Base-by-base conservation (phyloP, 306 rosid genomes). In the Lathyrus oleraceus region DNA sequence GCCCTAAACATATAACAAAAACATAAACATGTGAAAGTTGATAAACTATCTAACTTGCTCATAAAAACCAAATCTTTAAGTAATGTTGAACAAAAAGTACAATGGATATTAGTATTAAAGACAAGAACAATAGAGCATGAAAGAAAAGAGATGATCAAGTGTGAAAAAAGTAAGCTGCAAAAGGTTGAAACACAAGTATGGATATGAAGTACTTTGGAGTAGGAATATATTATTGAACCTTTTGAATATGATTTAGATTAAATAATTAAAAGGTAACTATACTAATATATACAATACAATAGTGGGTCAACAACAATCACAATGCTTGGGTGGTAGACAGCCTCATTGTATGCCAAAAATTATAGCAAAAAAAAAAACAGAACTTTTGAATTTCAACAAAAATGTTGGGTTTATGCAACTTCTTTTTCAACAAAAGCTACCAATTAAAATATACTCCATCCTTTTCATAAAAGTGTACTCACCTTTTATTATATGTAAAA, bases 1-100 rank as follows among this genome's bases (percentile, higher is more conserved):
- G 58, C 71, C 75, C 86, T 83, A 28, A 15, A 11, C 65, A 9
- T 30, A n/a, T 54, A 3, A 42, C 1, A 61, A 61, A 59, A 66
- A 52, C 15, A n/a, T 8, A 66, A 11, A 54, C 43, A 39, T 25
- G 58, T 56, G 51, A 32, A 75, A 47, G 17, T 47, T 38, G 67
- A 27, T 60, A 14, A 52, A 59, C 30, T 17, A 16, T 17, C 30
- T 61, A 7, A 15, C 20, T 36, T 3, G 12, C 15, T 10, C 27
- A 43, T 53, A 28, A 68, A 79, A 44, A 54, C 6, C 23, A 68
- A 44, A n/a, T n/a, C n/a, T n/a, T n/a, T n/a, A n/a, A n/a, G n/a
- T n/a, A n/a, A n/a, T n/a, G n/a, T n/a, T n/a, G n/a, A n/a, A n/a
- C n/a, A n/a, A n/a, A n/a, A n/a, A n/a, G n/a, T n/a, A n/a, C n/a